These are phyloP conservation scores for Hirschfeldia incana DNA, from an alignment of 345 rosid species.

Conservation along the genomic window DNA sequence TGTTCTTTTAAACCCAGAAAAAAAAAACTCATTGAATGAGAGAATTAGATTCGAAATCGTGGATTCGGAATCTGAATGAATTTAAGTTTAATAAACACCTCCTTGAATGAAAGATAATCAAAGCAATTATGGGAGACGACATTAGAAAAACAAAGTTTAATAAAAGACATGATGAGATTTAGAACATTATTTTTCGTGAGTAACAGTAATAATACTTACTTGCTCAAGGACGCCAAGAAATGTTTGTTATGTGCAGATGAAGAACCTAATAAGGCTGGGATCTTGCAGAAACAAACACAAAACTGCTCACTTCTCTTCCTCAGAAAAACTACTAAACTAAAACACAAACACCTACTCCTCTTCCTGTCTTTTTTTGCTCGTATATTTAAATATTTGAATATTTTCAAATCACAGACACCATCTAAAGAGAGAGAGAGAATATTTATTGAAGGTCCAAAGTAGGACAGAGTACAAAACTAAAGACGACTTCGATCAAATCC, in stretches of 20 bases:
- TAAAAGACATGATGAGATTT: neutral
- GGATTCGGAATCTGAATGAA: neutral
- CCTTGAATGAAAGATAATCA: neutral
- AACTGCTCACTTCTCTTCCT: conserved; percentile 31
- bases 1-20: neutral
- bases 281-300: conserved; percentile 18
- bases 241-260: conserved; percentile 21
- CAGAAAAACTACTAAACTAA: neutral
- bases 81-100: neutral
- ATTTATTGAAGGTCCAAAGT: neutral
- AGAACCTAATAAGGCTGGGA: neutral
- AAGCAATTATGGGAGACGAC: conserved; percentile 26
- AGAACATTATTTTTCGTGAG: neutral
- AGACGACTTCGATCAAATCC: conserved; percentile 26
- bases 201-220: conserved; percentile 7
- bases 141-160: neutral
- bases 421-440: neutral
- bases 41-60: neutral
- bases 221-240: conserved; percentile 3
- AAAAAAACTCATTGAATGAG: conserved; percentile 7
- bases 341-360: conserved; percentile 8
- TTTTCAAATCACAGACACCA: conserved; percentile 35
- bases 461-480: conserved; percentile 15
- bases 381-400: conserved; percentile 26
- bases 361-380: neutral